Base-by-base conservation (phyloP, 495 filamentous ascomycete genomes). In the Lasiosphaeriaceae sp. region DNA sequence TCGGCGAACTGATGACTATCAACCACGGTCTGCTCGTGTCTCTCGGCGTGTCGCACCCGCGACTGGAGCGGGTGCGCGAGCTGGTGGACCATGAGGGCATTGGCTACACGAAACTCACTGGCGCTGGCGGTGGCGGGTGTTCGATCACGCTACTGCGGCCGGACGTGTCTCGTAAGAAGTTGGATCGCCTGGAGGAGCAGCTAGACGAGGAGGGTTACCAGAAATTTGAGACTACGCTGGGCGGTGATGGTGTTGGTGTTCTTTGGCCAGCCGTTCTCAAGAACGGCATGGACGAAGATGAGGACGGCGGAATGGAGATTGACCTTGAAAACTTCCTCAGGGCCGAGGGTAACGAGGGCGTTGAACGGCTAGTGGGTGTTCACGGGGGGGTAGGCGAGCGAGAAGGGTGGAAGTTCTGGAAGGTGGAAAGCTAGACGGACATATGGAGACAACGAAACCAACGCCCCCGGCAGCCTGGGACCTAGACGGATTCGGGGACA, bases 51-150 rank as follows among this genome's bases (percentile, higher is more conserved):
- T 96, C 92, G 1, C 94, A 98, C 72, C 94, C 94, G 14, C 84
- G 88, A 34, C 80, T 98, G 48, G 94, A 98, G 71, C 86, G 93
- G 5, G 88, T 98, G 61, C 81, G 94, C 21, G 93, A 96, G 73
- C 77, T 98, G 17, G 89, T 97, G 48, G 93, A 97, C 61, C 83
- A 89, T 56, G 80, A 89, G 31, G 86, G 89, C n/a, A 87, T 96
- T 53, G 94, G 94, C 31, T 97, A 91, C 90, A 95, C 94, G 5
- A 98, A 98, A 67, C 80, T 98, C 47, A 98, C 94, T 1, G 94
- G 94, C 54, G 94, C 92, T 6, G 94, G 94, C 12, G 94, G 93
- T 4, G 94, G 94, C 39, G 94, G 94, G 1, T 96, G 94, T 70
- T 91, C 92, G 1, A 97, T 98, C 63, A 94, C 92, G 3, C 72